Percentiles rank a stretch among this genome's conserved stretches.
Conservation (phyloP, 352 stramenopile species). For the Pythium biforme region DNA sequence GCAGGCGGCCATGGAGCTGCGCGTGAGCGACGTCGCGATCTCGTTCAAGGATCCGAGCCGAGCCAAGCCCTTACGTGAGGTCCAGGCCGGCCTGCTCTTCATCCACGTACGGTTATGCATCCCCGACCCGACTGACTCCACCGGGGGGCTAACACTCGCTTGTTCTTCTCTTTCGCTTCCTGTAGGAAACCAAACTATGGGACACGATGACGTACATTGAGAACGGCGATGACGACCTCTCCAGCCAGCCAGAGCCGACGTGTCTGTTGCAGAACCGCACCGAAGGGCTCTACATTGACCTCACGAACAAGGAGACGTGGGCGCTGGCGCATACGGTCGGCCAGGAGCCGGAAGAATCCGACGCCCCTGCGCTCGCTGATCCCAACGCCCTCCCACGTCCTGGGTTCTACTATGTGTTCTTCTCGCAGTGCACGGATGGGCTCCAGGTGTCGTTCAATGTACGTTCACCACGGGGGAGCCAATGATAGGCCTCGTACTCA, state of each 20-base stretch:
- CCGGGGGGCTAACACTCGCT: too few species aligned
- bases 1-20: conserved; percentile 65
- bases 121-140: not conserved
- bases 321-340: conserved; percentile 43
- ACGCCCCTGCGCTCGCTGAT: conserved; percentile 11
- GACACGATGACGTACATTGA: conserved; percentile 51
- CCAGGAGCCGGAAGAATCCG: conserved; percentile 20
- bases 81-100: conserved; percentile 57
- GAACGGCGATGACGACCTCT: conserved; percentile 29
- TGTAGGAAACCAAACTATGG: conserved; percentile 55
- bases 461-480: conserved; percentile 7
- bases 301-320: conserved; percentile 54
- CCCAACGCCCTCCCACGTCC: conserved; percentile 26
- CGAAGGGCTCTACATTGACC: conserved; percentile 59
- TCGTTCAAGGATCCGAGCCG: conserved; percentile 11
- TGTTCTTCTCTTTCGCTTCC: not conserved
- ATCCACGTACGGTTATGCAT: conserved; percentile 45
- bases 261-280: conserved; percentile 51
- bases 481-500: not conserved
- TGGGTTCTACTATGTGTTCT: conserved; percentile 90
- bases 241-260: conserved; percentile 17
- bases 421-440: conserved; percentile 69
- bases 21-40: conserved; percentile 53
- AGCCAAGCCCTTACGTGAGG: conserved; percentile 4
- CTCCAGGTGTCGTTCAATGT: conserved; percentile 89